Evolutionary conservation across 768 basidiomycete species (phyloP).

Genomic region (Suillus decipiens): DNA sequence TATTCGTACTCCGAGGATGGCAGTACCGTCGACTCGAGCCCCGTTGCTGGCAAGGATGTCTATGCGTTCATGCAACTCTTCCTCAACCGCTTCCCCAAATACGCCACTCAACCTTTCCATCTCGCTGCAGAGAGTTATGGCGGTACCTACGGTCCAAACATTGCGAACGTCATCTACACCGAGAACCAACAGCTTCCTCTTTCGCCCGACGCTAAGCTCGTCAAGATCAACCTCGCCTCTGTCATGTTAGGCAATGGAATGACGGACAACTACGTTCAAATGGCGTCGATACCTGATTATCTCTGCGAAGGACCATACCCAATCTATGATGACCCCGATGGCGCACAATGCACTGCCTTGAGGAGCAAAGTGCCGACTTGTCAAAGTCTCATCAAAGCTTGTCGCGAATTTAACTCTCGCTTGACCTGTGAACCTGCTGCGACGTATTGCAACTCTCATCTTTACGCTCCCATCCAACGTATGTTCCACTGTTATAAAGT

Average conservation of each 20-base stretch:
- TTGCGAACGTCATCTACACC: slow-evolving; percentile 79
- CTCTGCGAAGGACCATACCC: slow-evolving; percentile 83
- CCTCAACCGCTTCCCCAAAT: slow-evolving; percentile 74
- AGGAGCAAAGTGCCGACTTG: slow-evolving; percentile 71
- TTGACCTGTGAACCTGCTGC: slow-evolving; percentile 73
- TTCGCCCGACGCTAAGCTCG: slow-evolving; percentile 47
- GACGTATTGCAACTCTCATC: slow-evolving; percentile 77
- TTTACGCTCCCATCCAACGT: slow-evolving; percentile 74
- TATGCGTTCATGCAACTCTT: slow-evolving; percentile 84
- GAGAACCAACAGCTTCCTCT: slow-evolving; percentile 64
- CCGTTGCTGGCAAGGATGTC: slow-evolving; percentile 88
- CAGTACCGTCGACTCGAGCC: slow-evolving; percentile 74
- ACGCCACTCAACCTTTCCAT: slow-evolving; percentile 70
- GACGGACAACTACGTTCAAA: slow-evolving; percentile 82
- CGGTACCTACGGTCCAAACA: slow-evolving; percentile 82
- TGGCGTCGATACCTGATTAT: slow-evolving; percentile 79
- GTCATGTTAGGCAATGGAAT: slow-evolving; percentile 87
- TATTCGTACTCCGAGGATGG: slow-evolving; percentile 83
- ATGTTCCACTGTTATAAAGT: slow-evolving; percentile 26
- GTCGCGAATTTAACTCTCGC: slow-evolving; percentile 61
- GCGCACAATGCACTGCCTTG: slow-evolving; percentile 65
- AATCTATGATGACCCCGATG: slow-evolving; percentile 69
- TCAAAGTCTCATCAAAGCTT: slow-evolving; percentile 68
- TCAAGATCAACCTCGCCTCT: slow-evolving; percentile 78
- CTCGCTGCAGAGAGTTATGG: slow-evolving; percentile 80